Percentiles rank a stretch among this genome's conserved stretches.
These are phyloP conservation scores for Stephania cephalantha DNA, from an alignment of 164 flowering plant species.

Conservation along the genomic window DNA sequence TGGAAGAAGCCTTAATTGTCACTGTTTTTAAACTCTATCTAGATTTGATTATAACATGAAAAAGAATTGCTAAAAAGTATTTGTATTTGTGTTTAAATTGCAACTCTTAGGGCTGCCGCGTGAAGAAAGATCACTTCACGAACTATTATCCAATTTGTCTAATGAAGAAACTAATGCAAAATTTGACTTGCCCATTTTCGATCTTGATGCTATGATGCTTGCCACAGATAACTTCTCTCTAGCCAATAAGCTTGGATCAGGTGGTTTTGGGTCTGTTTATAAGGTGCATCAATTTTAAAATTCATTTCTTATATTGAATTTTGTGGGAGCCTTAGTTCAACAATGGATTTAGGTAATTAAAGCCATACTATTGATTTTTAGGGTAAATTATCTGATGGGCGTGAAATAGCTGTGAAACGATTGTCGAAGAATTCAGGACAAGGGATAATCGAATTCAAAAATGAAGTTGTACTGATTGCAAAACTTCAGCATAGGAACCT, in stretches of 20 bases:
- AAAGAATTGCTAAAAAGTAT: not conserved
- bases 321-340: not conserved
- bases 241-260: slow-evolving; percentile 23
- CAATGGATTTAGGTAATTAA: not conserved
- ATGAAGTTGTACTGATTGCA: slow-evolving; percentile 19
- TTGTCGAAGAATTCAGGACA: slow-evolving; percentile 28
- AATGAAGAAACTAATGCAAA: not conserved
- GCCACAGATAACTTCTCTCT: slow-evolving; percentile 21
- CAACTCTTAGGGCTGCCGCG: not conserved
- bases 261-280: slow-evolving; percentile 34
- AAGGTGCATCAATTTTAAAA: slow-evolving; percentile 9
- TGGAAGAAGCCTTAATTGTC: no score
- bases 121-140: not conserved
- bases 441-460: slow-evolving; percentile 29
- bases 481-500: slow-evolving; percentile 24
- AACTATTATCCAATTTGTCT: not conserved
- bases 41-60: not conserved
- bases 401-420: slow-evolving; percentile 38
- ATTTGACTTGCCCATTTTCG: not conserved
- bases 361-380: slow-evolving; percentile 3
- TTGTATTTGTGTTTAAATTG: not conserved
- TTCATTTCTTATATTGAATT: not conserved
- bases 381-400: slow-evolving; percentile 27
- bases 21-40: not conserved
- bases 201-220: not conserved